Conservation (phyloP, 2,329 filamentous ascomycete genomes). For the Alternaria infectoria region DNA sequence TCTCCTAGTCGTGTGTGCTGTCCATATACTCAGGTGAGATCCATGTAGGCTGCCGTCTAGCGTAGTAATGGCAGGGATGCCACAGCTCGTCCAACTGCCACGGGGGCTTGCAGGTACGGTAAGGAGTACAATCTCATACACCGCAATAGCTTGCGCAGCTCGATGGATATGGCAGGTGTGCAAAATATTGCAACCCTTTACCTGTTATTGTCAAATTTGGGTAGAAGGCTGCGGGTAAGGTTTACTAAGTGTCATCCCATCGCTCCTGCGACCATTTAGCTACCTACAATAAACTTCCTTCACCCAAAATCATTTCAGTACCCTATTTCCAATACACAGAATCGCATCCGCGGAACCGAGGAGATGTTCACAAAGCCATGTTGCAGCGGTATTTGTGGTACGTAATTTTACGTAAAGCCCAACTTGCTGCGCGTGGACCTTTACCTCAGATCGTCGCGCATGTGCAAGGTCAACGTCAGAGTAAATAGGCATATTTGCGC, state of each 20-base stretch:
- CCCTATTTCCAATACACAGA: background rate
- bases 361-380: slow-evolving; percentile 7
- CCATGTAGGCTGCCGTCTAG: background rate
- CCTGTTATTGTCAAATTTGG: too few relatives aligned
- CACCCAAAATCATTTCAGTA: background rate
- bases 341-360: slow-evolving; percentile 10
- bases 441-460: background rate
- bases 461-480: slow-evolving; percentile 1
- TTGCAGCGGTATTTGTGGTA: slow-evolving; percentile 5
- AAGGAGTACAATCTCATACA: background rate
- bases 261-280: background rate
- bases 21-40: background rate
- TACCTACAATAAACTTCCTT: background rate
- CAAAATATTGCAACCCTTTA: background rate
- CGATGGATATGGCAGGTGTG: background rate
- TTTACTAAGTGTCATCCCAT: background rate
- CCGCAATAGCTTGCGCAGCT: background rate
- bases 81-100: background rate
- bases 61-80: background rate
- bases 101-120: background rate
- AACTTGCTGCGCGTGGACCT: background rate
- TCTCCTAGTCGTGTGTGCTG: background rate
- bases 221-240: background rate
- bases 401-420: slow-evolving; percentile 16
- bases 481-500: background rate